A percentile compares a stretch with the other conserved stretches of the same genome.
phyloP scores from a whole-genome alignment of 306 rosid species.

The Quillaja saponaria region DNA sequence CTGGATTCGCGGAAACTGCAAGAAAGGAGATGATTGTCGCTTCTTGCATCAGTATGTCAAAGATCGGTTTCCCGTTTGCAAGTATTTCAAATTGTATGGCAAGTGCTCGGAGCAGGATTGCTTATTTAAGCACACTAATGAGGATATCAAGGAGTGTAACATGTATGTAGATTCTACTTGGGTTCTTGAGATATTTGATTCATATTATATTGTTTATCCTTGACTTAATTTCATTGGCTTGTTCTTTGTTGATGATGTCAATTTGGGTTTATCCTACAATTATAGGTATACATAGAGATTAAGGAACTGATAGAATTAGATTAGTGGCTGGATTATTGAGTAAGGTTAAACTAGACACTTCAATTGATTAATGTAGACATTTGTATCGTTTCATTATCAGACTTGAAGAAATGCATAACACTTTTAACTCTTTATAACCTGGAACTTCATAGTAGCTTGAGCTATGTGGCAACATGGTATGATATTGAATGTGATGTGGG shows the following conservation, averaged over 20 bases:
- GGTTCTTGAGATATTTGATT: slow-evolving; percentile 10
- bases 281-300: no score
- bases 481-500: no score
- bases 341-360: no score
- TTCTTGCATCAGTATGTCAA: slow-evolving; percentile 95
- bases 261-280: slow-evolving; percentile 9
- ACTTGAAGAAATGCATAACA: no score
- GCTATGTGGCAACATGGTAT: no score
- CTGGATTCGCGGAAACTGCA: slow-evolving; percentile 91
- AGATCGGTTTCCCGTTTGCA: slow-evolving; percentile 93
- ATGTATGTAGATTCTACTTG: slow-evolving; percentile 51
- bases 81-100: slow-evolving; percentile 80
- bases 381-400: no score
- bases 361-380: no score
- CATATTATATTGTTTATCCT: not conserved
- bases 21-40: slow-evolving; percentile 99
- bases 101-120: slow-evolving; percentile 99
- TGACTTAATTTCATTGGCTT: not conserved
- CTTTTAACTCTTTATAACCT: no score
- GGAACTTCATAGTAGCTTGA: no score
- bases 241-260: slow-evolving; percentile 14
- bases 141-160: slow-evolving; percentile 98
- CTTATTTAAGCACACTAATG: slow-evolving; percentile 92
- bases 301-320: not conserved
- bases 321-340: not conserved